Evolutionary conservation across 169 alveolate genomes (phyloP).

Genomic region (Cyclospora cayetanensis): DNA sequence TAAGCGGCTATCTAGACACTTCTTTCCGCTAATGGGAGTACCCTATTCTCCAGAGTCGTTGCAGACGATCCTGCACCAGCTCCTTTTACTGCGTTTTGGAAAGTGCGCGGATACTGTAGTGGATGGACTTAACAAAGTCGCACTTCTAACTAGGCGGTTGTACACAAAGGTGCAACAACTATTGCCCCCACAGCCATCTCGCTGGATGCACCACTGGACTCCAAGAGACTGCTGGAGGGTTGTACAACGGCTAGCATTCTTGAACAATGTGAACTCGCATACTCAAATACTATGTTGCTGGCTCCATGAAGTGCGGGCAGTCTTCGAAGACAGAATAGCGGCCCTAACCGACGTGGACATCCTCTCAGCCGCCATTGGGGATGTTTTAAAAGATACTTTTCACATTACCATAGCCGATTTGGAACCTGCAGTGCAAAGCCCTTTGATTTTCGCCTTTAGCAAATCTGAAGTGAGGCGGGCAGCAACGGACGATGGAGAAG

Average conservation of each 20-base stretch:
- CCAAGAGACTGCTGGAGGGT: conserved; percentile 62
- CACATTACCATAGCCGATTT: neutral
- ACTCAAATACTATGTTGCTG: conserved; percentile 81
- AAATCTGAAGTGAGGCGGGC: conserved; percentile 1
- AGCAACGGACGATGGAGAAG: neutral
- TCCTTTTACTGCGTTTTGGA: conserved; percentile 81
- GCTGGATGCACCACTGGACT: conserved; percentile 61
- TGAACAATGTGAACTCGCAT: neutral
- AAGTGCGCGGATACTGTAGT: conserved; percentile 15
- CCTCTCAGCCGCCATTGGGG: conserved; percentile 1
- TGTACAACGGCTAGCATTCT: conserved; percentile 12
- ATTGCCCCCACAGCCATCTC: conserved; percentile 44
- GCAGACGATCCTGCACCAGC: conserved; percentile 84
- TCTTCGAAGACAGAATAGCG: conserved; percentile 94
- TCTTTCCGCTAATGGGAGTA: conserved; percentile 68
- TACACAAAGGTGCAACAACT: conserved; percentile 41
- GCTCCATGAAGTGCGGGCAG: conserved; percentile 98
- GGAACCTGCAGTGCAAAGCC: conserved; percentile 47
- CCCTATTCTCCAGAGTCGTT: conserved; percentile 88
- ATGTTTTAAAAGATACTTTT: conserved; percentile 16
- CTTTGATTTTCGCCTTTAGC: conserved; percentile 42
- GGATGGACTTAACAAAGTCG: conserved; percentile 27
- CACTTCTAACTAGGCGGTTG: neutral
- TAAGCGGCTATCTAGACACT: conserved; percentile 47
- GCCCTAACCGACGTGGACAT: conserved; percentile 82